These are phyloP conservation scores for Lolium perenne DNA, from an alignment of 176 grass and related monocot genomes.

Conservation along the genomic window DNA sequence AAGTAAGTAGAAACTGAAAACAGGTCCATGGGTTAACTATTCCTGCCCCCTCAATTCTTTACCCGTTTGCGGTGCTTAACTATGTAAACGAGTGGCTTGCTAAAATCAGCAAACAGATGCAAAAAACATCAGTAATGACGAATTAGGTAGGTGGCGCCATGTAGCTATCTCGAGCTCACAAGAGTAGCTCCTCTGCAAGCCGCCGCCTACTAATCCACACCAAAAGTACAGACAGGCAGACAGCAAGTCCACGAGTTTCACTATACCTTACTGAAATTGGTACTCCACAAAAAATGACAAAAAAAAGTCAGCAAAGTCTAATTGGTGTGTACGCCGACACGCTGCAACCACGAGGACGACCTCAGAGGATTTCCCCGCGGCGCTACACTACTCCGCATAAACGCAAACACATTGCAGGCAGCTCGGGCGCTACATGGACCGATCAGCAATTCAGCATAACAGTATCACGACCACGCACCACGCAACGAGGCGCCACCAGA, in stretches of 20 bases:
- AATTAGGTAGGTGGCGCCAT: constrained; percentile 46
- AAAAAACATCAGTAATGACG: neutral
- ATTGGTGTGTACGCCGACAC: neutral
- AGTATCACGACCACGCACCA: neutral
- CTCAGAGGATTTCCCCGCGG: neutral
- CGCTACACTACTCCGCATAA: neutral
- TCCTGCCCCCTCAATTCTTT: neutral
- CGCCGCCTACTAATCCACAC: constrained; percentile 74
- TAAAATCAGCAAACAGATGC: neutral
- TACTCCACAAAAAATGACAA: neutral
- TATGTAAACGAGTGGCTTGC: neutral
- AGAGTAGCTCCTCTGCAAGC: constrained; percentile 62
- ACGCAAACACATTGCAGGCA: constrained; percentile 33
- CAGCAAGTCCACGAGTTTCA: too few species aligned
- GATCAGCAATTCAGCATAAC: too few species aligned
- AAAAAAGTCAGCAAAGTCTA: neutral
- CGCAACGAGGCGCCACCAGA: neutral
- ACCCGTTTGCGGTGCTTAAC: neutral
- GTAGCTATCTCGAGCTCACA: constrained; percentile 53
- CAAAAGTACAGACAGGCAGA: constrained; percentile 28
- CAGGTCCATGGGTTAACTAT: neutral
- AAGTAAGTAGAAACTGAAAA: neutral
- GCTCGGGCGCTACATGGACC: neutral
- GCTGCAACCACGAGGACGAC: neutral
- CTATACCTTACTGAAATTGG: neutral